These are phyloP conservation scores for Fusarium sp. DNA, from an alignment of 2,329 filamentous ascomycete genomes.

Conservation along the genomic window DNA sequence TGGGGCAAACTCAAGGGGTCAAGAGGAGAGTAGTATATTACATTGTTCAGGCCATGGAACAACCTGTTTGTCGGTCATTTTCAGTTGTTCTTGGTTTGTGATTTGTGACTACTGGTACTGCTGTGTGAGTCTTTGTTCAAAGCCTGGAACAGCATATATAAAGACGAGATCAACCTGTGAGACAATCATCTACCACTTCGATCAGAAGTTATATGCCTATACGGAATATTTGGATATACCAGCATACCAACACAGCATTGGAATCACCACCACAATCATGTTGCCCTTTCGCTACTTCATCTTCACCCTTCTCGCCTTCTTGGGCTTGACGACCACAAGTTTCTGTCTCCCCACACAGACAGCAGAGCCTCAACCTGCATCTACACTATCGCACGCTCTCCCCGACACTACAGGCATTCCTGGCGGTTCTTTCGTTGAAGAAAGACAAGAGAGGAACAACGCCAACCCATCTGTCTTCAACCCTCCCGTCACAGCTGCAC, in stretches of 20 bases:
- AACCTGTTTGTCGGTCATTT: slow-evolving; percentile 1
- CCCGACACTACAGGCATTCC: slow-evolving; percentile 20
- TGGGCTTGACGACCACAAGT: slow-evolving; percentile 18
- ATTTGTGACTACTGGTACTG: slow-evolving; percentile 16
- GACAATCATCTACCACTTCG: background rate
- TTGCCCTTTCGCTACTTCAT: slow-evolving; percentile 11
- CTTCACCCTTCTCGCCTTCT: slow-evolving; percentile 13
- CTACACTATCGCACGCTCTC: slow-evolving; percentile 13
- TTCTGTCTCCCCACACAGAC: slow-evolving; percentile 36
- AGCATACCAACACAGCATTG: background rate
- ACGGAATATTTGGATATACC: slow-evolving; percentile 1
- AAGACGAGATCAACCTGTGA: slow-evolving; percentile 13
- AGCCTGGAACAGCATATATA: slow-evolving; percentile 24
- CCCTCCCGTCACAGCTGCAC: slow-evolving; percentile 52
- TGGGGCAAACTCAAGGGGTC: background rate
- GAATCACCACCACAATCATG: slow-evolving; percentile 19
- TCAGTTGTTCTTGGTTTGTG: slow-evolving; percentile 8
- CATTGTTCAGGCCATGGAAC: slow-evolving; percentile 26
- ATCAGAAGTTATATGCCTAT: background rate
- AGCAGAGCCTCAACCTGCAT: slow-evolving; percentile 14
- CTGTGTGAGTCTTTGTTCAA: slow-evolving; percentile 32
- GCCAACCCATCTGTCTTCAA: slow-evolving; percentile 46
- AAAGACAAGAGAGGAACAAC: slow-evolving; percentile 33
- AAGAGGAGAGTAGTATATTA: slow-evolving; percentile 1
- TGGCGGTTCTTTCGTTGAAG: slow-evolving; percentile 6